phyloP scores from a whole-genome alignment of 2,329 filamentous ascomycete genomes.

The Fusarium sp. region DNA sequence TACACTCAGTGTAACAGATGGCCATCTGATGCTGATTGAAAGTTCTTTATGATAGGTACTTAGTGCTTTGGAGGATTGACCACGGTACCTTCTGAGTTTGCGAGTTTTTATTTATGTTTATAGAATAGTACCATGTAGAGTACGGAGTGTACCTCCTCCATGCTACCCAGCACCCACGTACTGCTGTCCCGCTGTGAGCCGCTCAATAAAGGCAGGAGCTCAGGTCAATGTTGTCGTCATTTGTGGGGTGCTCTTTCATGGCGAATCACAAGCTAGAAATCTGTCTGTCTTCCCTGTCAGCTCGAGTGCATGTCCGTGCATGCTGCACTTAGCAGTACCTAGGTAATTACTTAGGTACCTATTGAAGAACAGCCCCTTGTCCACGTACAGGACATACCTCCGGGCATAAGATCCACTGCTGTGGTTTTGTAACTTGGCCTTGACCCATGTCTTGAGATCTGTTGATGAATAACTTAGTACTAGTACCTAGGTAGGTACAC shows the following conservation, averaged over 20 bases:
- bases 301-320: constrained; percentile 39
- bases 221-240: constrained; percentile 44
- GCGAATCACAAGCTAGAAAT: constrained; percentile 36
- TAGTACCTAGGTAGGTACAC: neutral
- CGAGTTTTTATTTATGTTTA: no score
- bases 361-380: constrained; percentile 1
- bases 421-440: neutral
- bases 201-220: constrained; percentile 17
- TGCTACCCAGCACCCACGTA: no score
- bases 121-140: no score
- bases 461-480: neutral
- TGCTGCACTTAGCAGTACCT: neutral
- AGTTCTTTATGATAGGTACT: no score
- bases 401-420: constrained; percentile 20
- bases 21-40: no score
- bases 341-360: no score
- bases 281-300: constrained; percentile 32
- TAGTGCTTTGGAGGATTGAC: no score
- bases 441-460: neutral
- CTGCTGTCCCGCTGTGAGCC: constrained; percentile 25
- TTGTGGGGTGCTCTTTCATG: neutral
- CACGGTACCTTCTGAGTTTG: no score
- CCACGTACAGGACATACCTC: constrained; percentile 24
- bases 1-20: neutral
- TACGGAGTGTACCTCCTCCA: no score